Evolutionary conservation across 768 basidiomycete genomes (phyloP).

Genomic region (Ephemerocybe angulata): DNA sequence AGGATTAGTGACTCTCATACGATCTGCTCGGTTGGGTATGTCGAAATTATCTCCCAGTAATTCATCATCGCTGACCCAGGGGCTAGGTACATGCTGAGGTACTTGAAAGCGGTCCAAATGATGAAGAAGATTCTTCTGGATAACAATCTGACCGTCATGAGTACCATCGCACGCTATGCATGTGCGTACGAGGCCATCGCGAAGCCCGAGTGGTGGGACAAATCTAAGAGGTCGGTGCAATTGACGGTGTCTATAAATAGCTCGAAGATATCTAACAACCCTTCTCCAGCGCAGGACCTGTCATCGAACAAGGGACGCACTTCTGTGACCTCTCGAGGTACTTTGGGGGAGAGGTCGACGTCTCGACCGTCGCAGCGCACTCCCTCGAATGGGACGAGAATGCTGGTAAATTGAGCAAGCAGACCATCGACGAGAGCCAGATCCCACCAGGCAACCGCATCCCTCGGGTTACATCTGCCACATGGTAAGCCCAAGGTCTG

Average conservation of each 20-base stretch:
- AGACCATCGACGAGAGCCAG: slow-evolving; percentile 78
- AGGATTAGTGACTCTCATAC: slow-evolving; percentile 65
- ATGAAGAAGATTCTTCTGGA: slow-evolving; percentile 96
- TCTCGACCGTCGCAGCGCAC: slow-evolving; percentile 74
- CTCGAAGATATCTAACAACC: slow-evolving; percentile 6
- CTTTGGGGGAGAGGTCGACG: slow-evolving; percentile 94
- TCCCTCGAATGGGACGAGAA: slow-evolving; percentile 91
- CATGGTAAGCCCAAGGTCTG: slow-evolving; percentile 53
- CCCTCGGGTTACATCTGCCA: slow-evolving; percentile 88
- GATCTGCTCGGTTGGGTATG: slow-evolving; percentile 86
- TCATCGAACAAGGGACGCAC: slow-evolving; percentile 93
- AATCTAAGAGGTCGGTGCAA: slow-evolving; percentile 69
- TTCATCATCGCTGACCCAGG: slow-evolving; percentile 3
- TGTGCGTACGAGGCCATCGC: slow-evolving; percentile 78
- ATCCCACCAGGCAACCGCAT: slow-evolving; percentile 88
- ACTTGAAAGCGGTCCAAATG: slow-evolving; percentile 89
- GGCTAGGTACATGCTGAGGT: slow-evolving; percentile 85
- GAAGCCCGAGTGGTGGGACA: slow-evolving; percentile 93
- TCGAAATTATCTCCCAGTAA: neutral
- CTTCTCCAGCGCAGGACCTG: slow-evolving; percentile 61
- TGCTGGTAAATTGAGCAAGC: slow-evolving; percentile 79
- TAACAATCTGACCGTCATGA: slow-evolving; percentile 93
- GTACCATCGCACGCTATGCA: slow-evolving; percentile 92
- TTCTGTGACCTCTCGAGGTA: slow-evolving; percentile 96
- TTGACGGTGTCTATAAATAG: no score